Evolutionary conservation across 352 stramenopile species (phyloP), one percentile per base, ranked within the genome.

Genomic region (Phytopythium boreale): DNA sequence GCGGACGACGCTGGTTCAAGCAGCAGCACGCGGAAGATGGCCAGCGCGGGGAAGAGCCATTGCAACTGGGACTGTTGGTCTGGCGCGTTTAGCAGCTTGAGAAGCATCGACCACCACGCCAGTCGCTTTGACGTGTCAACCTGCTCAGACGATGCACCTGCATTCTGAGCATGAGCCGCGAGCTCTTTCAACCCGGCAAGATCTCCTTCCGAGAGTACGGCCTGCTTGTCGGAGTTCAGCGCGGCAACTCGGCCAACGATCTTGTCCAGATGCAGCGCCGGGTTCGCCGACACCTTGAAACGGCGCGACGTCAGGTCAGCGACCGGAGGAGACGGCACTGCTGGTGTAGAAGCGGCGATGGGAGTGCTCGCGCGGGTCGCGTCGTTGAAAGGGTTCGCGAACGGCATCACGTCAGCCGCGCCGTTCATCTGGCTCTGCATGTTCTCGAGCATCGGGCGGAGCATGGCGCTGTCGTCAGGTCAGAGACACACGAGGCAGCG

Each of bases 391-490:
- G 82, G 82, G 53, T 88, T 89, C 0, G 77, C 77, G 52, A 92
- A 90, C 12, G 81, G 74, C 57, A 89, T 73, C 14, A 76, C 66
- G 27, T 72, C 80, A 15, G 64, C 53, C 0, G 64, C 76, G 2
- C 71, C 72, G 29, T 82, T 76, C 85, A 93, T 93, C 56, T 90
- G 72, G 36, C 76, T 76, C 71, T 94, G 87, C 80, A 94, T 90
- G 66, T 89, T 90, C 61, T 94, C 85, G 31, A 94, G 62, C 83
- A 90, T 90, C 1, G 85, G 85, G 34, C 83, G 79, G 37, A 94
- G 66, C 83, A 92, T 94, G 10, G 85, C 83, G 31, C 84, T 90
- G 60, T 34, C 53, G 19, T 20, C 43, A 39, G 50, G 51, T 19
- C 60, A 31, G 15, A 53, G 61, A 59, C 36, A 57, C 14, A 47